These are phyloP conservation scores for Mallotus japonicus DNA, from an alignment of 441 rosid genomes.

Conservation along the genomic window DNA sequence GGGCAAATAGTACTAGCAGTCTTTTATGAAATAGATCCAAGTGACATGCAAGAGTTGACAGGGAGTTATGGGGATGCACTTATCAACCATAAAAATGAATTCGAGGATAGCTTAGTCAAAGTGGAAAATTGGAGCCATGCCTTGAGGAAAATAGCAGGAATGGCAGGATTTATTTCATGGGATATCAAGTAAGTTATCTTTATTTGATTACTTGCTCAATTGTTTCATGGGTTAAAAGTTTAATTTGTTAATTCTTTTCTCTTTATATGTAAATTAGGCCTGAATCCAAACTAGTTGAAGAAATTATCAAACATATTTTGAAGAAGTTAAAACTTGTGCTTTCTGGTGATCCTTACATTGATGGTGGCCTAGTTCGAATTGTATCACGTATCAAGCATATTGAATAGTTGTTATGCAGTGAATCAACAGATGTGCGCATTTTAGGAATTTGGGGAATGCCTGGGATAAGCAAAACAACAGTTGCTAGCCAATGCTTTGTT, in stretches of 20 bases:
- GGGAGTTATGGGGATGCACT: slow-evolving; percentile 17
- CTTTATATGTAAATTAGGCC: background rate
- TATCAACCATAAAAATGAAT: background rate
- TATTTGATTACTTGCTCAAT: too few species aligned
- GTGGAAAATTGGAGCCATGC: slow-evolving; percentile 32
- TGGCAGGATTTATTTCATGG: slow-evolving; percentile 29
- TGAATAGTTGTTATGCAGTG: background rate
- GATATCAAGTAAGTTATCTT: background rate
- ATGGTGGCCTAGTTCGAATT: slow-evolving; percentile 4
- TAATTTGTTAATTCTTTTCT: background rate
- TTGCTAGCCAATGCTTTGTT: background rate
- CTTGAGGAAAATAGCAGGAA: slow-evolving; percentile 23
- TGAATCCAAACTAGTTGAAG: background rate
- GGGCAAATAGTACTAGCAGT: slow-evolving; percentile 24
- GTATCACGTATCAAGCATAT: background rate
- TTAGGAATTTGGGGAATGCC: slow-evolving; percentile 16
- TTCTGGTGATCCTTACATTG: background rate
- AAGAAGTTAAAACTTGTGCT: background rate
- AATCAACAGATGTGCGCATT: background rate
- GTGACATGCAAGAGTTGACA: slow-evolving; percentile 24
- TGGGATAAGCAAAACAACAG: slow-evolving; percentile 16
- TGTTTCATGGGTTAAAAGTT: too few species aligned
- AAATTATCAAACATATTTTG: slow-evolving; percentile 5
- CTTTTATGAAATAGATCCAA: slow-evolving; percentile 30
- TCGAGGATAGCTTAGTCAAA: background rate